Conservation (phyloP, 805 yeast genomes). For the Middelhovenomyces tepae region DNA sequence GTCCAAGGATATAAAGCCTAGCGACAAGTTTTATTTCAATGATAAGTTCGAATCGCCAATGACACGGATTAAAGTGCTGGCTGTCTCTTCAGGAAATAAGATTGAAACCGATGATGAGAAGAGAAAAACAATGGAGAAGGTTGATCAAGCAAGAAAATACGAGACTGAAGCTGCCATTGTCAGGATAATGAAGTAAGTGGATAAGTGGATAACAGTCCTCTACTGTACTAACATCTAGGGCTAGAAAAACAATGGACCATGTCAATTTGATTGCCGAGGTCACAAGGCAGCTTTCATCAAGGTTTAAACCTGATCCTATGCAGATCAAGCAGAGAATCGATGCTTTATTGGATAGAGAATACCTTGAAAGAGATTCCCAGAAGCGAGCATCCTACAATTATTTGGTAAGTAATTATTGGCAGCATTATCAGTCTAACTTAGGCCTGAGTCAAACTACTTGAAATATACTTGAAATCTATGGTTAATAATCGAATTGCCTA, state of each 20-base stretch:
- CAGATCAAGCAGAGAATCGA: slow-evolving; percentile 54
- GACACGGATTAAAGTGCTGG: slow-evolving; percentile 62
- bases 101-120: slow-evolving; percentile 47
- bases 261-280: slow-evolving; percentile 61
- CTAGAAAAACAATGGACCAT: slow-evolving; percentile 52
- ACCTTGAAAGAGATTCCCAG: slow-evolving; percentile 59
- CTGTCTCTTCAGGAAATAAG: slow-evolving; percentile 42
- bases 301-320: slow-evolving; percentile 67
- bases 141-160: slow-evolving; percentile 54
- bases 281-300: slow-evolving; percentile 44
- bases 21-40: slow-evolving; percentile 62
- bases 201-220: slow-evolving; percentile 14
- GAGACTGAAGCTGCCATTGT: slow-evolving; percentile 82
- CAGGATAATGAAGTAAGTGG: slow-evolving; percentile 60
- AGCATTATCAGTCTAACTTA: too few species aligned
- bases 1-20: slow-evolving; percentile 57
- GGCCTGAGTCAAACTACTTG: too few species aligned
- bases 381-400: slow-evolving; percentile 56
- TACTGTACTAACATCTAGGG: too few species aligned
- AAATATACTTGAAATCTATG: too few species aligned
- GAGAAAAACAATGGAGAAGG: slow-evolving; percentile 39
- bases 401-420: slow-evolving; percentile 39
- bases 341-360: slow-evolving; percentile 71
- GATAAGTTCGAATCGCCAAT: slow-evolving; percentile 59
- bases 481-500: too few species aligned